Conservation (phyloP, 2,329 filamentous ascomycete species). For the Cercospora berteroae region DNA sequence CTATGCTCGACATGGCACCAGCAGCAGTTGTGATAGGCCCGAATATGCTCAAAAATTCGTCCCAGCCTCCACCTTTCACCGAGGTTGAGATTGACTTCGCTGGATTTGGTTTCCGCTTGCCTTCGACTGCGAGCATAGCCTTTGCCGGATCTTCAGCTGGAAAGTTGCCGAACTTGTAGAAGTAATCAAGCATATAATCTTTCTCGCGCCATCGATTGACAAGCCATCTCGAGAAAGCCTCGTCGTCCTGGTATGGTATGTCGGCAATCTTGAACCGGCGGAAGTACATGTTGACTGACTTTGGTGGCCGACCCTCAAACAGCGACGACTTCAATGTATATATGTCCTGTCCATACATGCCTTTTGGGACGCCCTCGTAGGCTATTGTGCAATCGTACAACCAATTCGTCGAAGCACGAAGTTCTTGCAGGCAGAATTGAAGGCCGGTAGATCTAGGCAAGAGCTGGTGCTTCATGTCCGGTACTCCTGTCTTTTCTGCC, state of each 20-base stretch:
- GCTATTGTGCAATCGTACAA: slow-evolving; percentile 92
- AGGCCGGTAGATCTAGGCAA: slow-evolving; percentile 78
- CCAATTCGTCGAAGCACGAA: slow-evolving; percentile 73
- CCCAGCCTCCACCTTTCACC: slow-evolving; percentile 51
- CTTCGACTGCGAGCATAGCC: slow-evolving; percentile 40
- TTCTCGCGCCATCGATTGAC: slow-evolving; percentile 88
- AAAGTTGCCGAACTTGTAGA: slow-evolving; percentile 70
- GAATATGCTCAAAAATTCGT: slow-evolving; percentile 54
- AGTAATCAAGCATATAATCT: slow-evolving; percentile 82
- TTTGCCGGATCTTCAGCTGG: slow-evolving; percentile 59
- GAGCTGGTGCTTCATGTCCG: slow-evolving; percentile 71
- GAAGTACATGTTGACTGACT: slow-evolving; percentile 97
- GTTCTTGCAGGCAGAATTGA: slow-evolving; percentile 73
- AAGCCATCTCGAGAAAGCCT: slow-evolving; percentile 81
- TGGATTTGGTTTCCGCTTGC: slow-evolving; percentile 38
- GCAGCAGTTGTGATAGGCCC: slow-evolving; percentile 52
- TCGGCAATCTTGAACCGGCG: slow-evolving; percentile 75
- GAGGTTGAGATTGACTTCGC: slow-evolving; percentile 50
- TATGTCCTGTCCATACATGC: slow-evolving; percentile 81
- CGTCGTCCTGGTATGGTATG: slow-evolving; percentile 73
- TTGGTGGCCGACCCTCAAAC: slow-evolving; percentile 82
- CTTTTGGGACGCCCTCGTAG: slow-evolving; percentile 86
- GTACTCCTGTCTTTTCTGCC: slow-evolving; percentile 71
- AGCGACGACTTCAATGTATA: slow-evolving; percentile 86
- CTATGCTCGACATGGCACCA: slow-evolving; percentile 48